phyloP scores from a whole-genome alignment of 2,329 filamentous ascomycete species.

The Diaporthe citrichinensis region DNA sequence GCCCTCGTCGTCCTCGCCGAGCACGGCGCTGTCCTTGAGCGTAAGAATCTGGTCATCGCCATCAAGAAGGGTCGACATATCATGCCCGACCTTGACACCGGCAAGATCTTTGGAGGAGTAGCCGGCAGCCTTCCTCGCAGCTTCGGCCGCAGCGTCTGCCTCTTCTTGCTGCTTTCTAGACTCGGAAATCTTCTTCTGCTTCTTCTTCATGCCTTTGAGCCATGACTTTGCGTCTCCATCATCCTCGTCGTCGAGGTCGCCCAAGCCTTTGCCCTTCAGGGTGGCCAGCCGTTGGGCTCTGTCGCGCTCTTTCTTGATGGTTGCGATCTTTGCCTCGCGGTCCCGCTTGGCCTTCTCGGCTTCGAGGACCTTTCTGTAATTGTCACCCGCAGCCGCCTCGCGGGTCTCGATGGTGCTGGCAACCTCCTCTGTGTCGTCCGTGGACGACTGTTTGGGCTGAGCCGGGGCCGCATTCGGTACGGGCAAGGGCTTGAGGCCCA shows the following conservation, averaged over 20 bases:
- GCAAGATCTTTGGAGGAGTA: conserved; percentile 90
- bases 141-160: conserved; percentile 80
- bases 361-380: conserved; percentile 75
- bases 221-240: conserved; percentile 86
- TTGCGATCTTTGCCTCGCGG: conserved; percentile 84
- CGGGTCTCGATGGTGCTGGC: conserved; percentile 88
- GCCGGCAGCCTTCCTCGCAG: conserved; percentile 72
- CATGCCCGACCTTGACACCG: conserved; percentile 92
- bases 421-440: conserved; percentile 76
- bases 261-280: conserved; percentile 87
- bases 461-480: conserved; percentile 75
- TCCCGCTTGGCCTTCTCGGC: conserved; percentile 83
- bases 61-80: conserved; percentile 84
- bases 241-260: conserved; percentile 77
- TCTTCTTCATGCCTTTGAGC: conserved; percentile 91
- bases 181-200: conserved; percentile 90
- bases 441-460: conserved; percentile 54
- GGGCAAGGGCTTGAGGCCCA: conserved; percentile 91
- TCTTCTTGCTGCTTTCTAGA: conserved; percentile 81
- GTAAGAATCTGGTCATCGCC: conserved; percentile 91
- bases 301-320: conserved; percentile 90
- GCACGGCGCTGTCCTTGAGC: conserved; percentile 91
- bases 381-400: conserved; percentile 79
- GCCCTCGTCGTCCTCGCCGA: conserved; percentile 86
- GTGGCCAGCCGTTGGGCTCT: conserved; percentile 81